Percentiles rank a stretch among this genome's conserved stretches.
phyloP scores from a whole-genome alignment of 2,329 filamentous ascomycete species.

The Chrysoporthe cubensis region DNA sequence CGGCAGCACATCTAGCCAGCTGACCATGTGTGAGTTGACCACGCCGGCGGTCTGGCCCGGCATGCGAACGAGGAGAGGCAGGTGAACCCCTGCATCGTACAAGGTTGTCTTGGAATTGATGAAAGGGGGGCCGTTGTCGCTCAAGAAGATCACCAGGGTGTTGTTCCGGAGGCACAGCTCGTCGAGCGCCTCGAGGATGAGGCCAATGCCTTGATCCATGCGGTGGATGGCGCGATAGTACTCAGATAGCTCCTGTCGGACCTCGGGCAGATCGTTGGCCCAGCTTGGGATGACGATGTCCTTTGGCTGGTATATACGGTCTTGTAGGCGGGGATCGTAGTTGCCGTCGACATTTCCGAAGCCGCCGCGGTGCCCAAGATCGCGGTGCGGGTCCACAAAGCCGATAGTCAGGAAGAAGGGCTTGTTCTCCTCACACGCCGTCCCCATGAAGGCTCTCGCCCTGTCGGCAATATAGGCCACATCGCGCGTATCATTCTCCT shows the following conservation, averaged over 20 bases:
- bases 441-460: constrained; percentile 43
- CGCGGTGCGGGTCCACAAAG: constrained; percentile 51
- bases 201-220: constrained; percentile 46
- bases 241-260: constrained; percentile 46
- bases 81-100: constrained; percentile 49
- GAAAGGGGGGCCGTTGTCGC: constrained; percentile 54
- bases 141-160: constrained; percentile 51
- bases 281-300: constrained; percentile 47
- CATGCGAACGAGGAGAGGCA: constrained; percentile 46
- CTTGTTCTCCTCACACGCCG: constrained; percentile 35
- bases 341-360: constrained; percentile 45
- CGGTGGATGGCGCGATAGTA: constrained; percentile 48
- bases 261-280: constrained; percentile 44
- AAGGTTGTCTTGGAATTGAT: constrained; percentile 56
- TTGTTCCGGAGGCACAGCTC: constrained; percentile 37
- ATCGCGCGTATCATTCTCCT: constrained; percentile 45
- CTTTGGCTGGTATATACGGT: constrained; percentile 33
- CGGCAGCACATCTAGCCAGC: constrained; percentile 50
- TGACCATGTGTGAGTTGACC: constrained; percentile 48
- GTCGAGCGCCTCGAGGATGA: constrained; percentile 43
- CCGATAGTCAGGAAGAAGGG: constrained; percentile 52
- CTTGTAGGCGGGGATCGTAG: constrained; percentile 18
- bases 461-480: constrained; percentile 46
- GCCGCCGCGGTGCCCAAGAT: constrained; percentile 41
- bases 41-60: constrained; percentile 37